Evolutionary conservation across 1,284 basidiomycete species (phyloP), one percentile per base, ranked within the genome.

Genomic region (Pyrrhoderma lamaoense): DNA sequence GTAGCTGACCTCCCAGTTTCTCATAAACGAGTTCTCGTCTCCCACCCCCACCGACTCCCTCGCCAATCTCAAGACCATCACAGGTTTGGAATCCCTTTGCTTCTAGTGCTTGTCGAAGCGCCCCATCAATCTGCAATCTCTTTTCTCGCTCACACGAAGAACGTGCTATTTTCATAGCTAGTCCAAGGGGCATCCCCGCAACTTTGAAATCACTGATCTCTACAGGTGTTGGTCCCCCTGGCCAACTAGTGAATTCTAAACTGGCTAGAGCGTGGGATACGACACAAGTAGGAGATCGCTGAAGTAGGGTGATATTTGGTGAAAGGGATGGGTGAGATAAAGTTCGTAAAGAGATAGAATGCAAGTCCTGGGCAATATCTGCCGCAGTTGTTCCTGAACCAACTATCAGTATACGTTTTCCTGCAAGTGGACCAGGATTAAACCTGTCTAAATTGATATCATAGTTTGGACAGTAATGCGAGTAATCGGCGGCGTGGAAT

Each of bases 131-230:
- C 31, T 56, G 61, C 27, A 61, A 59, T 35, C 51, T 64, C 57
- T 42, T 59, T 45, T 25, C 60, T 52, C 53, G 66, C 66, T 49
- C 45, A 9, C 21, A 40, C 2, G 59, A 57, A 8, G 59, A 61
- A 47, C 61, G 66, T 52, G 67, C 55, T 46, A 71, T 60, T 49
- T 67, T 59, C 56, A 63, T 68, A 47, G 67, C 53, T 11, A 75
- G 57, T 0, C 62, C 60, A 22, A 73, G 53, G 2, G 77, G 77
- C 21, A 66, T 62, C 8, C 70, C 64, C 16, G 64, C 62, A 40
- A 67, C 64, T 53, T 67, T 67, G 48, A 80, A 66, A 61, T 81
- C 77, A 25, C 71, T 67, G 5, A 72, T 61, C 4, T 72, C 69
- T 1, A 65, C 57, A 1, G 74, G 70, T 2, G 69, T 65, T 5